These are phyloP conservation scores for Cryphonectria japonica DNA, from an alignment of 2,329 filamentous ascomycete species.

Conservation along the genomic window DNA sequence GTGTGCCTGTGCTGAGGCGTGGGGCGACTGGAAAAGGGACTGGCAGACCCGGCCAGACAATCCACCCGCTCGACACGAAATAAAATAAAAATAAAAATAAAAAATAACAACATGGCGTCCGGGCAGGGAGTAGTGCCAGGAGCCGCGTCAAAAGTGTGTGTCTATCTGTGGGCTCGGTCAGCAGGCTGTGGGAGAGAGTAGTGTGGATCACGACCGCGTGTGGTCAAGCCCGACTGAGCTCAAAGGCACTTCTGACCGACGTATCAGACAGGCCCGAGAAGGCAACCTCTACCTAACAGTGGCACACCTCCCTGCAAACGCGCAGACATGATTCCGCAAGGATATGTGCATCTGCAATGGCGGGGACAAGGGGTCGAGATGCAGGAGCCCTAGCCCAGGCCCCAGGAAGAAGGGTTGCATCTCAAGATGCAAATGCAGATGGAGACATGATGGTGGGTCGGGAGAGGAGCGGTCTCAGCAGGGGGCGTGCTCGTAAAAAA, in stretches of 20 bases:
- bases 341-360: slow-evolving; percentile 25
- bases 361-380: slow-evolving; percentile 26
- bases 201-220: slow-evolving; percentile 18
- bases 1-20: slow-evolving; percentile 15
- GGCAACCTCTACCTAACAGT: slow-evolving; percentile 22
- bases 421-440: slow-evolving; percentile 31
- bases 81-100: background rate
- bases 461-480: slow-evolving; percentile 16
- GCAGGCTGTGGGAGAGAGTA: slow-evolving; percentile 2
- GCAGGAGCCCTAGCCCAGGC: slow-evolving; percentile 29
- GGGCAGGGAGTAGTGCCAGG: slow-evolving; percentile 20
- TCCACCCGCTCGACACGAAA: slow-evolving; percentile 18
- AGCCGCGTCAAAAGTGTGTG: slow-evolving; percentile 23
- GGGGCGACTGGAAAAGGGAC: slow-evolving; percentile 12
- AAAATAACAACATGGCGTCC: background rate
- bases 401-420: slow-evolving; percentile 29
- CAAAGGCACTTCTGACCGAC: slow-evolving; percentile 23
- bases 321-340: slow-evolving; percentile 21
- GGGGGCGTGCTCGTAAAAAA: slow-evolving; percentile 19
- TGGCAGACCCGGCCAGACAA: slow-evolving; percentile 24
- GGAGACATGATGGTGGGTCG: slow-evolving; percentile 28
- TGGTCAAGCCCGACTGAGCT: slow-evolving; percentile 12
- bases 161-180: slow-evolving; percentile 23
- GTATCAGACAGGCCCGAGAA: slow-evolving; percentile 29
- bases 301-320: slow-evolving; percentile 27